Percentiles rank a stretch among this genome's conserved stretches.
Evolutionary conservation across 495 filamentous ascomycete genomes (phyloP).

Genomic region (Recurvomyces mirabilis): DNA sequence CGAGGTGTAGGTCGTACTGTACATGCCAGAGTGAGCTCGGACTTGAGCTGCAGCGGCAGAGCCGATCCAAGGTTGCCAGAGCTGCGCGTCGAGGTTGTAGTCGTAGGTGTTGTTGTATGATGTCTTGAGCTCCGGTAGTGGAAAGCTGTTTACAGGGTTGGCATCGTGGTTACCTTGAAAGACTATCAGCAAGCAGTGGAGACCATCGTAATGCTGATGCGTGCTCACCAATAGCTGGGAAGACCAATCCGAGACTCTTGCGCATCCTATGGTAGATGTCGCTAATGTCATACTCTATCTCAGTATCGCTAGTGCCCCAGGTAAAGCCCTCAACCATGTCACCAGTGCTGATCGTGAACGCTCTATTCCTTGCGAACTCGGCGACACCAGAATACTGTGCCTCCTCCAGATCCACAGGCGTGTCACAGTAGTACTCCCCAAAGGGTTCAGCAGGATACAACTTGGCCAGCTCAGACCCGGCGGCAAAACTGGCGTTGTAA

Average conservation of each 20-base stretch:
- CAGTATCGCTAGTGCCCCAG: slow-evolving; percentile 32
- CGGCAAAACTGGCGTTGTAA: slow-evolving; percentile 35
- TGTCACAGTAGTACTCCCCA: slow-evolving; percentile 42
- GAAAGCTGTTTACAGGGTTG: slow-evolving; percentile 42
- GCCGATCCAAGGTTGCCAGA: slow-evolving; percentile 40
- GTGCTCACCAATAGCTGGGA: slow-evolving; percentile 27
- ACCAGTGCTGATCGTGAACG: slow-evolving; percentile 38
- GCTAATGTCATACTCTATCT: slow-evolving; percentile 35
- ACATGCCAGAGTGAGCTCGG: slow-evolving; percentile 36
- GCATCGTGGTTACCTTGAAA: slow-evolving; percentile 45
- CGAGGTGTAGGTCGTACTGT: slow-evolving; percentile 33
- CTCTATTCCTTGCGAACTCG: slow-evolving; percentile 30
- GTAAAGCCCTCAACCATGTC: slow-evolving; percentile 40
- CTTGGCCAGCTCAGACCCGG: slow-evolving; percentile 28
- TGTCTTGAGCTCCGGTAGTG: slow-evolving; percentile 27
- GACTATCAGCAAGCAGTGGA: neutral
- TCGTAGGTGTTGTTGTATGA: slow-evolving; percentile 38
- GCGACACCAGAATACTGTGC: slow-evolving; percentile 43
- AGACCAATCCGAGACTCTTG: slow-evolving; percentile 34
- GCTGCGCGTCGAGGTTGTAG: slow-evolving; percentile 37
- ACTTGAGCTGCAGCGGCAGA: slow-evolving; percentile 27
- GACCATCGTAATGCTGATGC: neutral
- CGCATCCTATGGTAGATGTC: slow-evolving; percentile 33
- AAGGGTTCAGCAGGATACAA: slow-evolving; percentile 36
- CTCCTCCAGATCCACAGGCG: slow-evolving; percentile 39